Conservation (phyloP, 495 filamentous ascomycete genomes). For the Talaromyces liani region DNA sequence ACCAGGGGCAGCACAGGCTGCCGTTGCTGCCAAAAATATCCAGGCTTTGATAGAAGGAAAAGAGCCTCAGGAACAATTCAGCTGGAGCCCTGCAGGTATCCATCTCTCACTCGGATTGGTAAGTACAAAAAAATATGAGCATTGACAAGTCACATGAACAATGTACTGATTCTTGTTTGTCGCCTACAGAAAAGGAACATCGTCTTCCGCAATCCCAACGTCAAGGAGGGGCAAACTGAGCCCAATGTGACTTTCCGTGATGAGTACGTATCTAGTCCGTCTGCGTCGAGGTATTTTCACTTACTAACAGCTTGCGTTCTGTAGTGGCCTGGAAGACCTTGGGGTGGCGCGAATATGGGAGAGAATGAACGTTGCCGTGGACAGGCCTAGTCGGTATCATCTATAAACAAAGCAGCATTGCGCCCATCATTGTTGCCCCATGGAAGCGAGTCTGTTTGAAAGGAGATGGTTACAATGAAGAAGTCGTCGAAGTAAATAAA, state of each 20-base stretch:
- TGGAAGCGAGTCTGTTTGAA: background rate
- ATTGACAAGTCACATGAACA: background rate
- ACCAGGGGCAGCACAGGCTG: constrained; percentile 44
- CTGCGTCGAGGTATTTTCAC: background rate
- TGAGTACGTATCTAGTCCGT: constrained; percentile 29
- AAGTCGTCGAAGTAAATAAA: background rate
- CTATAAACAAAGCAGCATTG: constrained; percentile 9
- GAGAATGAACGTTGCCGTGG: constrained; percentile 26
- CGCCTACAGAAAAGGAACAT: constrained; percentile 35
- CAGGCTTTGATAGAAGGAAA: constrained; percentile 33
- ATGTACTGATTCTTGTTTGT: constrained; percentile 2
- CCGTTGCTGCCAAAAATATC: constrained; percentile 47
- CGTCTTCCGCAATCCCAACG: constrained; percentile 42
- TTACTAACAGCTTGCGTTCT: constrained; percentile 12
- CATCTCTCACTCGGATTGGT: constrained; percentile 48
- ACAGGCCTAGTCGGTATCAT: constrained; percentile 29
- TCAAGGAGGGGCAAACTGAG: constrained; percentile 34
- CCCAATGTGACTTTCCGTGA: constrained; percentile 32
- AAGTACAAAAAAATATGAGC: constrained; percentile 11
- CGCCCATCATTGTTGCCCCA: background rate
- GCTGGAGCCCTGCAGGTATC: constrained; percentile 31
- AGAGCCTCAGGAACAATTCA: constrained; percentile 22
- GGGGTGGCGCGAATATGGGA: constrained; percentile 41
- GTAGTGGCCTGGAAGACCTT: constrained; percentile 41
- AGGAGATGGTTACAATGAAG: background rate